A percentile compares a stretch with the other conserved stretches of the same genome.
Evolutionary conservation across 2,329 filamentous ascomycete species (phyloP).

Genomic region (Fusarium paranaense): DNA sequence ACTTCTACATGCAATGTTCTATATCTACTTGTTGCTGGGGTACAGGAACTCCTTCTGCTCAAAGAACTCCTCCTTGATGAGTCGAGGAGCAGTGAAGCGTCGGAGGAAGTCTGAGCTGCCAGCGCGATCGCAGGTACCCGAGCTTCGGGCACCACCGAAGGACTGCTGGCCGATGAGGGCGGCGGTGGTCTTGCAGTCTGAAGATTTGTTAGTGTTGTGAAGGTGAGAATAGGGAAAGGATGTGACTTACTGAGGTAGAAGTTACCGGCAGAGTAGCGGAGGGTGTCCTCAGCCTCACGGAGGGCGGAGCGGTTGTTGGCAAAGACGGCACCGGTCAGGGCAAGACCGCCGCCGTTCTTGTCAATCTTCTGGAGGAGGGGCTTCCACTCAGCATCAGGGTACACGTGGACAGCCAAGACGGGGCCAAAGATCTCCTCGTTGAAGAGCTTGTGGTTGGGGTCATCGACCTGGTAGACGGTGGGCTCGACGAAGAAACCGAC

Average conservation of each 20-base stretch:
- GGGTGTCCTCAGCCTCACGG: conserved; percentile 61
- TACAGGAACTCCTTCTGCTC: conserved; percentile 57
- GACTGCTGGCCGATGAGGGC: conserved; percentile 67
- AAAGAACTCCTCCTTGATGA: conserved; percentile 64
- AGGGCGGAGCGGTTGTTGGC: conserved; percentile 60
- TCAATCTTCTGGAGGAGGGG: conserved; percentile 53
- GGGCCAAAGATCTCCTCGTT: conserved; percentile 86
- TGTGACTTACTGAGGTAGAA: conserved; percentile 61
- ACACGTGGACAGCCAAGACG: conserved; percentile 78
- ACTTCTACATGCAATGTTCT: conserved; percentile 16
- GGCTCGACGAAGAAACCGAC: conserved; percentile 87
- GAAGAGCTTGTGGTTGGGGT: conserved; percentile 79
- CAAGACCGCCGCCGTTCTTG: conserved; percentile 56
- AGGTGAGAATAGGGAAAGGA: fast-evolving
- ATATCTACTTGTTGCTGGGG: conserved; percentile 59
- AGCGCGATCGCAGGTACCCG: conserved; percentile 68
- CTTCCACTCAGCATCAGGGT: conserved; percentile 71
- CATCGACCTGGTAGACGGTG: conserved; percentile 81
- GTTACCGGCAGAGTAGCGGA: conserved; percentile 67
- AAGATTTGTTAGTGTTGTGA: not conserved
- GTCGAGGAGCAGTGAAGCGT: conserved; percentile 63
- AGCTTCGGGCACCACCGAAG: conserved; percentile 64
- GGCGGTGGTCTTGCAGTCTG: conserved; percentile 67
- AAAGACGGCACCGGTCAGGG: conserved; percentile 63
- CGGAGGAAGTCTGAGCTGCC: conserved; percentile 62